phyloP scores from a whole-genome alignment of 164 flowering plant species.

The Liquidambar formosana region DNA sequence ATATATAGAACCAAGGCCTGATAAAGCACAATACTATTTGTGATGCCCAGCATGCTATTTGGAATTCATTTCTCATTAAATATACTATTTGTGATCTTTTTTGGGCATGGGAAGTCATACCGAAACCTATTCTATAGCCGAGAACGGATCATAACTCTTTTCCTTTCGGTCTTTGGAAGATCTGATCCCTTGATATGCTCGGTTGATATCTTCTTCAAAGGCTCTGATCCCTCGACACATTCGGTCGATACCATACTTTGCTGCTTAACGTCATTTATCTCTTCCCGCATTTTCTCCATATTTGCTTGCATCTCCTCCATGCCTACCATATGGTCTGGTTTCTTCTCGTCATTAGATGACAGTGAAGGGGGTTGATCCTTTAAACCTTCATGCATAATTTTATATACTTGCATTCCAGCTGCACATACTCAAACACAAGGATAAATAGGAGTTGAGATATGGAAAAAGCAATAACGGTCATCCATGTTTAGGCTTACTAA shows the following conservation, averaged over 20 bases:
- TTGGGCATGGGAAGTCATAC: too few species aligned
- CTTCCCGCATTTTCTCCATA: slow-evolving; percentile 2
- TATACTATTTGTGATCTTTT: too few species aligned
- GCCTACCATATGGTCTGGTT: slow-evolving; percentile 5
- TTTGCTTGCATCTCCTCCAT: slow-evolving; percentile 9
- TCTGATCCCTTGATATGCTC: slow-evolving; percentile 14
- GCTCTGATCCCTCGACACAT: background rate
- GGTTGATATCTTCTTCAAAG: background rate
- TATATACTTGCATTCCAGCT: slow-evolving; percentile 27
- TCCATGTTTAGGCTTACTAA: background rate
- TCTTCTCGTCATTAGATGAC: slow-evolving; percentile 2
- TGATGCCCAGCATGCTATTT: too few species aligned
- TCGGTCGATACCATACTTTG: background rate
- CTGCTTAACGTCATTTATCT: background rate
- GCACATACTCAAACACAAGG: background rate
- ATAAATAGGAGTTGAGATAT: background rate
- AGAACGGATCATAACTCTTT: slow-evolving; percentile 41
- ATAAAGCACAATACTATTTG: too few species aligned
- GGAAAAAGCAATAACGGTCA: background rate
- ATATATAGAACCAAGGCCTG: too few species aligned
- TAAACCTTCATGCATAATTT: slow-evolving; percentile 24
- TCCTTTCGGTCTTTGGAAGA: slow-evolving; percentile 16
- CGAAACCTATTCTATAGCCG: slow-evolving; percentile 40
- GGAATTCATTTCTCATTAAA: too few species aligned
- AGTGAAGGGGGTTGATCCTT: slow-evolving; percentile 13